Evolutionary conservation across 2,329 filamentous ascomycete genomes (phyloP), one percentile per base, ranked within the genome.

Genomic region (Erysiphe pulchra): DNA sequence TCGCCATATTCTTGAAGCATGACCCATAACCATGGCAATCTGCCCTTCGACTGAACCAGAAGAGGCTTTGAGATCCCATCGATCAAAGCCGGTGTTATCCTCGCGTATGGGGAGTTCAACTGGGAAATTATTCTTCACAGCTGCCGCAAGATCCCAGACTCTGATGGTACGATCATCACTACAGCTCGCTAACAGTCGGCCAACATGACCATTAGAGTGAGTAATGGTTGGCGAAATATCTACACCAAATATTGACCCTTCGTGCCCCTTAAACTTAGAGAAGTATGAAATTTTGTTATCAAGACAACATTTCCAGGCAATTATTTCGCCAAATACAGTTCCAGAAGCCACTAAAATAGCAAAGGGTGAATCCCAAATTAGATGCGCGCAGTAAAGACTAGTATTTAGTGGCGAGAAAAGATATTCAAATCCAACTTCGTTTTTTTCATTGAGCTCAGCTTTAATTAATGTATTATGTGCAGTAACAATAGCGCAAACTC

Each of bases 201-300:
- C 63, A 17, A 57, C 57, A 7, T 55, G 57, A 0, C 62, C 63
- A 13, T 62, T 58, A 1, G 58, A 50, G 18, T 61, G 51, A 7
- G 50, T 49, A 17, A 77, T 59, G 51, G 63, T 56, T 1, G 69
- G 63, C 0, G 84, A 92, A 33, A 95, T 79, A 31, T 75, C 69
- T 2, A 98, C 80, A 1, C 84, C 86, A 52, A 94, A 98, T 28
- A 98, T 79, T 0, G 87, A 94, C 0, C 90, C 90, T 55, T 94
- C 85, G 55, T 98, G 90, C 0, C 75, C 75, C 0, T 65, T 64
- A 44, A 79, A 67, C 20, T 72, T 65, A 47, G 63, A 68, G 4
- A 74, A 60, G 17, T 72, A 60, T 51, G 70, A 62, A 36, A 61
- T 62, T 16, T 47, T 47, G 31, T 49, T 45, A 14, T 50, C 42